phyloP scores from a whole-genome alignment of 441 rosid genomes.

The Erodium trifolium region DNA sequence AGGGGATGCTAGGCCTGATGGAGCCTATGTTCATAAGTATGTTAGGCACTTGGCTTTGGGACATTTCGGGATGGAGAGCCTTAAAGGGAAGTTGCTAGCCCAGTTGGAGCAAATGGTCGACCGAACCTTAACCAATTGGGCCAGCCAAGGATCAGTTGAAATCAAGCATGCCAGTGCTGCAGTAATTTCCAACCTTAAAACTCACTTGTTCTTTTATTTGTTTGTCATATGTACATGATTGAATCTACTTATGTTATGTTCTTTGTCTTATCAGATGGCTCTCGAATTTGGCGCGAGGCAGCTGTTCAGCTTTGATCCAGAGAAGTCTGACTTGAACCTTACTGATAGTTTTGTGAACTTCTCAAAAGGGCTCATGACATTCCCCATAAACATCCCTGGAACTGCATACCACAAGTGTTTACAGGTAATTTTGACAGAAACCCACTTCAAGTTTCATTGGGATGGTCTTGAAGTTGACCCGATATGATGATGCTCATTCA shows the following conservation, averaged over 20 bases:
- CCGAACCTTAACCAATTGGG: conserved; percentile 19
- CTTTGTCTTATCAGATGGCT: conserved; percentile 16
- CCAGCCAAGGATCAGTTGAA: conserved; percentile 16
- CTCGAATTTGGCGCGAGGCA: conserved; percentile 18
- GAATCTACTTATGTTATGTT: not conserved
- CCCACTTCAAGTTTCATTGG: not conserved
- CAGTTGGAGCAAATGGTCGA: conserved; percentile 16
- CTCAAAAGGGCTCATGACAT: conserved; percentile 13
- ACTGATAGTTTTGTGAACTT: conserved; percentile 14
- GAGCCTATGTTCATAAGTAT: conserved; percentile 25
- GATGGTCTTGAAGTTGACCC: not conserved
- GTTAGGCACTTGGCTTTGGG: conserved; percentile 11
- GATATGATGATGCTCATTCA: conserved; percentile 6
- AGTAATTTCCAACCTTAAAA: conserved; percentile 13
- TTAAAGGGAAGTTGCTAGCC: conserved; percentile 23
- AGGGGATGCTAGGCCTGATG: conserved; percentile 17
- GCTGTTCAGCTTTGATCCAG: conserved; percentile 16
- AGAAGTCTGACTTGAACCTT: conserved; percentile 10
- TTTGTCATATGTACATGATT: too few species aligned
- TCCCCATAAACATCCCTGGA: conserved; percentile 35
- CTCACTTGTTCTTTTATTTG: not conserved
- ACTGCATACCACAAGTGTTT: conserved; percentile 27
- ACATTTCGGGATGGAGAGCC: conserved; percentile 23
- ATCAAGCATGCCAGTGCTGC: conserved; percentile 17
- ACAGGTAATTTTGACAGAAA: conserved; percentile 17